Evolutionary conservation across 176 grass and related monocot genomes (phyloP), one percentile per base, ranked within the genome.

Genomic region (Dendrocalamus sinicus): DNA sequence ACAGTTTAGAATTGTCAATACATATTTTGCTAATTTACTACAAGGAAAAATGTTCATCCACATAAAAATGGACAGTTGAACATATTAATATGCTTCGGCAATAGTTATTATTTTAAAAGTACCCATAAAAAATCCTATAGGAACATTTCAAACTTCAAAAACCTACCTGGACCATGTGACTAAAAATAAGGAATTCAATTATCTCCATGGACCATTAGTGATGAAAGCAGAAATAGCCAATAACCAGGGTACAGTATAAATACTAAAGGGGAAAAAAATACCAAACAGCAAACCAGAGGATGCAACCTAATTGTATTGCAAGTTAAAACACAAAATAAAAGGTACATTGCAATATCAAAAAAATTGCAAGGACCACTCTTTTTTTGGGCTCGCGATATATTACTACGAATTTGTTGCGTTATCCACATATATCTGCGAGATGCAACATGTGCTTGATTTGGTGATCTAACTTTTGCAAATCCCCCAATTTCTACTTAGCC

Each of bases 121-220:
- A 78, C 4, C 35, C 22, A 63, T 0, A 23, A 43, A 40, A 41
- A 50, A n/a, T 71, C 23, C 13, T 23, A 66, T 54, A 53, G 1
- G 51, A 57, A 40, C 41, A 3, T 61, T 71, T 24, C 45, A 73
- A 82, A 37, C 81, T 72, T 84, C 73, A 28, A 72, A 72, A 83
- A 57, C n/a, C 17, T 62, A 53, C 47, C 43, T 43, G 46, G n/a
- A 73, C 26, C 30, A 74, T 83, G 12, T 55, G 35, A 53, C 16
- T 7, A 50, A 46, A 81, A 46, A 28, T 35, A 81, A n/a, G 24
- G 11, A 68, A 30, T 64, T 4, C 74, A 55, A 78, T 46, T 53
- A 46, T 81, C 35, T 30, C 7, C 37, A 59, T 75, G 24, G 37
- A 73, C 43, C 37, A 81, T 43, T 48, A 8, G 19, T 9, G 46